Percentiles rank a stretch among this genome's conserved stretches.
phyloP scores from a whole-genome alignment of 352 stramenopile genomes.

The Pythium brassicae region DNA sequence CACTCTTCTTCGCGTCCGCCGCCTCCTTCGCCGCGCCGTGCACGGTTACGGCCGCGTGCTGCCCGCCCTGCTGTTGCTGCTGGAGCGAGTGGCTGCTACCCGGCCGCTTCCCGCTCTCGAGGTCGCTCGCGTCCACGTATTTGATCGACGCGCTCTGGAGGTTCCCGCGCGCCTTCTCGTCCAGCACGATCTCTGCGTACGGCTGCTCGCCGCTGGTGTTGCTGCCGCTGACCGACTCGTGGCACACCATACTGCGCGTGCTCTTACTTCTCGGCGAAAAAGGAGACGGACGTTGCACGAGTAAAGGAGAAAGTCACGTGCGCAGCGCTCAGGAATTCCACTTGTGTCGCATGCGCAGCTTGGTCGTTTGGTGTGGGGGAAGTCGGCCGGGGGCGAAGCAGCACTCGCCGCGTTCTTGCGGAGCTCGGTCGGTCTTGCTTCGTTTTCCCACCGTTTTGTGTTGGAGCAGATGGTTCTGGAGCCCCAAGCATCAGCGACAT shows the following conservation, averaged over 20 bases:
- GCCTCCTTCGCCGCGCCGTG: slow-evolving; percentile 6
- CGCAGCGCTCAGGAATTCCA: slow-evolving; percentile 15
- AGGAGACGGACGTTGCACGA: neutral
- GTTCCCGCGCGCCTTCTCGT: slow-evolving; percentile 22
- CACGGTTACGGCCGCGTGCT: slow-evolving; percentile 6
- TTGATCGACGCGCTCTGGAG: slow-evolving; percentile 19
- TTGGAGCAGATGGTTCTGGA: no score
- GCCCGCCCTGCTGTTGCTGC: slow-evolving; percentile 8
- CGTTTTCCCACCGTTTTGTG: no score
- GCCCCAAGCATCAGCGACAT: neutral
- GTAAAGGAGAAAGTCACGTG: neutral
- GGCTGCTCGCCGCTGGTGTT: slow-evolving; percentile 37
- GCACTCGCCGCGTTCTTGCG: neutral
- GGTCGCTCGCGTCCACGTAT: slow-evolving; percentile 24
- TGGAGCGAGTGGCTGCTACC: slow-evolving; percentile 6
- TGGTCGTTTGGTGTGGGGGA: neutral
- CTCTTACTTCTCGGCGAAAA: no score
- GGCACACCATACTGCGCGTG: slow-evolving; percentile 10
- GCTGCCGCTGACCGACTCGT: slow-evolving; percentile 33
- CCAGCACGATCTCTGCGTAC: slow-evolving; percentile 59
- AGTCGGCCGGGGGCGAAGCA: neutral
- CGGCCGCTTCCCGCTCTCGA: slow-evolving; percentile 19
- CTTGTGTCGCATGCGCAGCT: slow-evolving; percentile 11
- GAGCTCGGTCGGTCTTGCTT: no score
- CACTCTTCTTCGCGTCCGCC: slow-evolving; percentile 29